phyloP scores from a whole-genome alignment of 2,329 filamentous ascomycete genomes.

The Davidsoniella virescens region DNA sequence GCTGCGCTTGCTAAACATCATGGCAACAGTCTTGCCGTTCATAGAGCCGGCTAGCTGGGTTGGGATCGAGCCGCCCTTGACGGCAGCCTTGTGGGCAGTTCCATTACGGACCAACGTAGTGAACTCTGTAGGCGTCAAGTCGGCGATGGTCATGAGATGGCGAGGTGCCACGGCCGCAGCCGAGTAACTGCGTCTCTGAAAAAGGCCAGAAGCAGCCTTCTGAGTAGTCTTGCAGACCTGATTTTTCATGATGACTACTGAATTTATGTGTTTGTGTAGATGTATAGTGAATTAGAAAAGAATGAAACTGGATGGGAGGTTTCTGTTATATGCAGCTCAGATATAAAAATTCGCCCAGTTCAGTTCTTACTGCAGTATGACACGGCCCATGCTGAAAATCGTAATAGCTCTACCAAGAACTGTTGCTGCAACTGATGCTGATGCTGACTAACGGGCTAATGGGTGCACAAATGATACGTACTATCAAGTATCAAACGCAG shows the following conservation, averaged over 20 bases:
- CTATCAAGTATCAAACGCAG: too few species aligned
- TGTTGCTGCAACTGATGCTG: too few species aligned
- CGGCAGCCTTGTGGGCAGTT: constrained; percentile 53
- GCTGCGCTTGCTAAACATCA: constrained; percentile 94
- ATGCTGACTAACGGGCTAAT: too few species aligned
- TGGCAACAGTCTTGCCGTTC: constrained; percentile 65
- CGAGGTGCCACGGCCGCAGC: constrained; percentile 36
- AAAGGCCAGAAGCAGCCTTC: constrained; percentile 20
- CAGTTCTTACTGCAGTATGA: too few species aligned
- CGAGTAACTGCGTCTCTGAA: constrained; percentile 29
- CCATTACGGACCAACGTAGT: constrained; percentile 72
- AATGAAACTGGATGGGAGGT: too few species aligned
- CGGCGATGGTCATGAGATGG: constrained; percentile 81
- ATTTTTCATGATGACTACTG: constrained; percentile 20
- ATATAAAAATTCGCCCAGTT: too few species aligned
- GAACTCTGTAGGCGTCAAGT: constrained; percentile 68
- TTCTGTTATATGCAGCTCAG: too few species aligned
- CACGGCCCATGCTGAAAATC: too few species aligned
- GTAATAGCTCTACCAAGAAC: too few species aligned
- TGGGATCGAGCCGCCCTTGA: constrained; percentile 54
- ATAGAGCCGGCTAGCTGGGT: constrained; percentile 44
- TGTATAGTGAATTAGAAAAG: background rate
- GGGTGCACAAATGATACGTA: too few species aligned
- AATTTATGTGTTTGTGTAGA: background rate
- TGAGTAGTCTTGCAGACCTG: constrained; percentile 21